These are phyloP conservation scores for Penicillium bialowiezense DNA, from an alignment of 495 filamentous ascomycete genomes.

Conservation along the genomic window DNA sequence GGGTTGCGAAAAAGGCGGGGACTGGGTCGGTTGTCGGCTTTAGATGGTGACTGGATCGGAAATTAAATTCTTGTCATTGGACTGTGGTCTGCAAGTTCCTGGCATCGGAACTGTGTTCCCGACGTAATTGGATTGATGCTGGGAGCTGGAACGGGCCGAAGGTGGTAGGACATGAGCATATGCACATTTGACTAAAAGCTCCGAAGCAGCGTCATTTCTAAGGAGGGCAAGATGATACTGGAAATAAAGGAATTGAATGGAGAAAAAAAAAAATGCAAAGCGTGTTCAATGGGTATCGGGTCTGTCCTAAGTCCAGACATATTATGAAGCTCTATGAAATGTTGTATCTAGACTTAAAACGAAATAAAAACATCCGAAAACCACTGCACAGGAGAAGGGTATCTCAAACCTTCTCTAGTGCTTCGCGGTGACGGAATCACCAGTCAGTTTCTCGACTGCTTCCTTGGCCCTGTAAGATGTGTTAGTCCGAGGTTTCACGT, in stretches of 20 bases:
- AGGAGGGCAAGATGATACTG: neutral
- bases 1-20: neutral
- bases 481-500: conserved; percentile 37
- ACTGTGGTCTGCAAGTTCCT: neutral
- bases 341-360: conserved; percentile 7
- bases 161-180: no score
- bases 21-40: neutral
- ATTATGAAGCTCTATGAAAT: conserved; percentile 10
- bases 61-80: neutral
- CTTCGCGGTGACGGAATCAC: conserved; percentile 92
- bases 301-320: conserved; percentile 12
- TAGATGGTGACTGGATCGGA: neutral
- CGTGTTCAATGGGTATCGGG: conserved; percentile 28
- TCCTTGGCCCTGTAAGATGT: conserved; percentile 78
- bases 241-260: neutral
- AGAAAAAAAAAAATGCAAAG: conserved; percentile 7
- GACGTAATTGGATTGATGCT: neutral
- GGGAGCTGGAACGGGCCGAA: neutral
- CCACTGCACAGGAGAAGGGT: conserved; percentile 41
- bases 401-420: conserved; percentile 70
- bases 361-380: conserved; percentile 6
- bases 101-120: neutral
- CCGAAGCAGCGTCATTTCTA: no score
- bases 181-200: no score
- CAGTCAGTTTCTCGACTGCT: conserved; percentile 94